Evolutionary conservation across 169 alveolate genomes (phyloP), one percentile per base, ranked within the genome.

Genomic region (Perkinsus chesapeaki): DNA sequence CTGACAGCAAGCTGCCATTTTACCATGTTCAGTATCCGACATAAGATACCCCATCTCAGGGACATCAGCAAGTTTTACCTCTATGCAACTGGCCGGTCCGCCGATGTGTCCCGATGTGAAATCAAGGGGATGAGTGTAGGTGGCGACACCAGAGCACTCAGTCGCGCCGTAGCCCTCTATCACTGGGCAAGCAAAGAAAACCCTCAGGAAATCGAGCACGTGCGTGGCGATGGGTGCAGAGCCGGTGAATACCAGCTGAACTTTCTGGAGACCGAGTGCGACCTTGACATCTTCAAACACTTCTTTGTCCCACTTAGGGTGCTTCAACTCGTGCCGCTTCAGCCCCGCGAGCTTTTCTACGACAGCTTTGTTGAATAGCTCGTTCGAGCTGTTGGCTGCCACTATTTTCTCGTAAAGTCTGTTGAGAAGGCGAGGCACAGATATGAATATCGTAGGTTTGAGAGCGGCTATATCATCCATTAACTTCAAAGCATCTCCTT

Each of bases 221-320:
- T 95, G 96, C 91, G 96, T 93, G 73, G 96, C 95, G 39, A 98
- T 95, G 0, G 99, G 99, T 0, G 99, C 99, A 9, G 98, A 95
- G 0, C 98, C 99, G 31, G 97, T 95, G 19, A 95, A 91, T 96
- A 98, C 96, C 39, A 92, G 73, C 72, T 98, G 96, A n/a, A 97
- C 96, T 48, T 96, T 93, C 19, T 98, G 98, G 37, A 60, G 31
- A 60, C 99, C 99, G 39, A 98, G 43, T 31, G 95, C 39, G 39
- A 43, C 94, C 39, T 94, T 95, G 93, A 96, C 94, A 93, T 96
- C 95, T 43, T 96, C 96, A 94, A 98, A 97, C 39, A 97, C 96
- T 39, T 96, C 37, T 3, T 91, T 92, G 94, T 97, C 98, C 96
- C 96, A 96, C 34, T 95, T 36, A 16, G 82, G 31, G 90, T 95